Evolutionary conservation across 495 filamentous ascomycete genomes (phyloP), one percentile per base, ranked within the genome.

Genomic region (Trichoderma orchidacearum): DNA sequence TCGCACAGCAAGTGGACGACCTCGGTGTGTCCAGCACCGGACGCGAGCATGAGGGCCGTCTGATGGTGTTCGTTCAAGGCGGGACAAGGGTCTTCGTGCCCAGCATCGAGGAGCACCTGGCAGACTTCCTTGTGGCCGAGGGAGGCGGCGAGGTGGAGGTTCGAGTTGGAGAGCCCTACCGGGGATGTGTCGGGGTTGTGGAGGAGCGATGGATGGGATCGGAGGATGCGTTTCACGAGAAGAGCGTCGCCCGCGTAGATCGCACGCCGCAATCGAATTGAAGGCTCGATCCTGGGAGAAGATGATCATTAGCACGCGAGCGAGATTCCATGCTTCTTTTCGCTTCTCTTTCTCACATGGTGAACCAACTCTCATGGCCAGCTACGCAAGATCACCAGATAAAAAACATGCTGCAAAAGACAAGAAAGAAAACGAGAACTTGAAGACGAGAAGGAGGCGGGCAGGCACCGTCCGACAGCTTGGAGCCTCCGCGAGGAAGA

Each of bases 221-320:
- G 75, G 55, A 91, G 74, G 65, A 93, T 86, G 66, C 88, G 85
- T 58, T 75, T 68, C 58, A 87, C 85, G 54, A 91, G 84, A 58
- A 75, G 67, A 58, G 86, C 72, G 70, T 90, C 85, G 63, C 83
- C 79, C 59, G 79, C 73, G 65, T 81, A 76, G 64, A 94, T 90
- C 25, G 87, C 87, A 54, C 83, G 80, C 58, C 84, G 84, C 41
- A 87, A 75, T 55, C 85, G 79, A 66, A 83, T 74, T 52, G 81
- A 74, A 51, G 78, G 73, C 50, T 84, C 82, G 72, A 85, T 84
- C 83, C 82, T 86, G 59, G 6, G 32, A 5, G 17, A 11, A 30
- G 41, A 36, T 21, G 53, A 25, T 51, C 12, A 18, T 51, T 51
- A 29, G 34, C 34, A 36, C 17, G 12, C 12, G 13, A 11, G 34